These are phyloP conservation scores for Tilletia indica DNA, from an alignment of 1,284 basidiomycete species.

Conservation along the genomic window DNA sequence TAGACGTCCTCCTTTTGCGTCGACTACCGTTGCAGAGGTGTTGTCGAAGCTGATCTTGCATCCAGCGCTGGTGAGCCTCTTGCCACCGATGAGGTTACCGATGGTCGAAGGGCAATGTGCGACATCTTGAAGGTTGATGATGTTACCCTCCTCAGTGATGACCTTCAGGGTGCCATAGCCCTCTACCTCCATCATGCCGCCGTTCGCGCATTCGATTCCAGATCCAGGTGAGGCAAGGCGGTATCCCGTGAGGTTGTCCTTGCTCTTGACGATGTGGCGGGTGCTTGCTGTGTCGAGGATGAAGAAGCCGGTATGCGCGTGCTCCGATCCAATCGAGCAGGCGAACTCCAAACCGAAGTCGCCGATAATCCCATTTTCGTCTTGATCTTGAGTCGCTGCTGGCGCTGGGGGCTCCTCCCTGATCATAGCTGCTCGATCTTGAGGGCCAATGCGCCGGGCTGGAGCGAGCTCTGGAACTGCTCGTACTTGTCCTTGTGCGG, in stretches of 20 bases:
- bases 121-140: not conserved
- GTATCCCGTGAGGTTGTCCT: not conserved
- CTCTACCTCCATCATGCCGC: not conserved
- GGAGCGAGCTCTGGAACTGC: not conserved
- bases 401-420: not conserved
- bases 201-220: constrained; percentile 4
- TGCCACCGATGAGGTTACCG: constrained; percentile 1
- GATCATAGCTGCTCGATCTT: not conserved
- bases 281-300: not conserved
- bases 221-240: not conserved
- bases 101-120: not conserved
- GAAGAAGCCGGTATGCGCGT: not conserved
- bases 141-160: not conserved
- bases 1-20: not conserved
- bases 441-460: not conserved
- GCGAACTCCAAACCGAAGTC: constrained; percentile 2
- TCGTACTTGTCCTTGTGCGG: not conserved
- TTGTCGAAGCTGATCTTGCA: constrained; percentile 12
- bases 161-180: constrained; percentile 4
- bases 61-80: constrained; percentile 5
- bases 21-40: not conserved
- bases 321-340: not conserved
- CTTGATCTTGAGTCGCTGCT: not conserved
- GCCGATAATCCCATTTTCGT: not conserved
- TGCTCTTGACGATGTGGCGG: not conserved